A percentile compares a stretch with the other conserved stretches of the same genome.
Evolutionary conservation across 1,139 yeast genomes (phyloP).

Genomic region (Lodderomyces theae): DNA sequence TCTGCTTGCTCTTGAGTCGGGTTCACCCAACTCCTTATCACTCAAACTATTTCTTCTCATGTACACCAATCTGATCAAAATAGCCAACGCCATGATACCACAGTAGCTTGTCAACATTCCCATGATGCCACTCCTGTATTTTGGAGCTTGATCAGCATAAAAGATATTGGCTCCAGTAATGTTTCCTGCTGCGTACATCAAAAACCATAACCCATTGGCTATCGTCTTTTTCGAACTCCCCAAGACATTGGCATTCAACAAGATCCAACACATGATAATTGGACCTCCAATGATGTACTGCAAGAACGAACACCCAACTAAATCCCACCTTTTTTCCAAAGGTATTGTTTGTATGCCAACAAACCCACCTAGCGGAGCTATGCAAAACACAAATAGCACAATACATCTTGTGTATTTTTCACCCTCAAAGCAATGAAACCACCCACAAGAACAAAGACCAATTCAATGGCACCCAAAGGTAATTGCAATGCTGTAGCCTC

Average conservation of each 20-base stretch:
- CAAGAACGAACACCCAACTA: constrained; percentile 35
- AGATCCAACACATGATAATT: constrained; percentile 31
- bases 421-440: constrained; percentile 21
- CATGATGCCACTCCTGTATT: constrained; percentile 22
- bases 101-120: constrained; percentile 1
- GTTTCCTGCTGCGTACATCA: constrained; percentile 28
- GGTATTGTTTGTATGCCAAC: constrained; percentile 22
- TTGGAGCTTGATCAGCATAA: constrained; percentile 28
- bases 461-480: constrained; percentile 32
- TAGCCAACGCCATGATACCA: constrained; percentile 16
- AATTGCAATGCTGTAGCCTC: constrained; percentile 26
- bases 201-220: constrained; percentile 25
- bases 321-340: constrained; percentile 21
- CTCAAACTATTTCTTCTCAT: constrained; percentile 23
- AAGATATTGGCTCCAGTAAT: constrained; percentile 30
- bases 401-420: constrained; percentile 19
- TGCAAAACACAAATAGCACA: constrained; percentile 19
- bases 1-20: constrained; percentile 23
- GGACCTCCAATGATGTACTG: constrained; percentile 34
- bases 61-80: constrained; percentile 20
- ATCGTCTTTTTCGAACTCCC: constrained; percentile 27
- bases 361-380: constrained; percentile 24
- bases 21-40: constrained; percentile 23
- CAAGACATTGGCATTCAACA: constrained; percentile 23
- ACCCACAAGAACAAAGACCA: constrained; percentile 26